Evolutionary conservation across 331 rosid species (phyloP).

Genomic region (Quercus lobata): DNA sequence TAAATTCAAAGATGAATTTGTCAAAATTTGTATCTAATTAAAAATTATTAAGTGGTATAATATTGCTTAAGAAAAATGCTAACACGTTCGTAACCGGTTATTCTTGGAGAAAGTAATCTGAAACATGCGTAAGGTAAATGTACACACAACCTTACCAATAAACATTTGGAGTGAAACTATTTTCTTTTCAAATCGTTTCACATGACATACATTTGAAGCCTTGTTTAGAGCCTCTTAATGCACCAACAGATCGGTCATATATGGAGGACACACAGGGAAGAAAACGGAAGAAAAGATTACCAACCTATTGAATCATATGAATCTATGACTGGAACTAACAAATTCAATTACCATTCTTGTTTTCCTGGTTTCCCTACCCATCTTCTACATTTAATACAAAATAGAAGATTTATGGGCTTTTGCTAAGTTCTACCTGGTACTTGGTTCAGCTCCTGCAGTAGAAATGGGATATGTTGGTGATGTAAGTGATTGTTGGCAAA

Average conservation of each 20-base stretch:
- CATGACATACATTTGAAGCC: neutral
- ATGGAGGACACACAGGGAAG: neutral
- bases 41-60: too few species aligned
- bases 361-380: slow-evolving; percentile 18
- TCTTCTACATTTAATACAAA: slow-evolving; percentile 7
- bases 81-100: neutral
- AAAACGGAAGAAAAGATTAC: neutral
- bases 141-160: neutral
- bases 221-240: neutral
- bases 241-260: neutral
- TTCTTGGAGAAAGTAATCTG: neutral
- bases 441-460: slow-evolving; percentile 51
- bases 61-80: too few species aligned
- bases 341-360: slow-evolving; percentile 12
- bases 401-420: slow-evolving; percentile 8
- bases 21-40: too few species aligned
- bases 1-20: too few species aligned
- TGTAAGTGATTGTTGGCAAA: slow-evolving; percentile 41
- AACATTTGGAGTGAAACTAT: neutral
- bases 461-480: slow-evolving; percentile 38
- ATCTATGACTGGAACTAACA: slow-evolving; percentile 4
- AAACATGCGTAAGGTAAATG: neutral
- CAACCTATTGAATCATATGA: slow-evolving; percentile 11
- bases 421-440: slow-evolving; percentile 20
- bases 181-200: slow-evolving; percentile 1